Conservation (phyloP, 1,284 basidiomycete genomes). For the Moniliella sp. region DNA sequence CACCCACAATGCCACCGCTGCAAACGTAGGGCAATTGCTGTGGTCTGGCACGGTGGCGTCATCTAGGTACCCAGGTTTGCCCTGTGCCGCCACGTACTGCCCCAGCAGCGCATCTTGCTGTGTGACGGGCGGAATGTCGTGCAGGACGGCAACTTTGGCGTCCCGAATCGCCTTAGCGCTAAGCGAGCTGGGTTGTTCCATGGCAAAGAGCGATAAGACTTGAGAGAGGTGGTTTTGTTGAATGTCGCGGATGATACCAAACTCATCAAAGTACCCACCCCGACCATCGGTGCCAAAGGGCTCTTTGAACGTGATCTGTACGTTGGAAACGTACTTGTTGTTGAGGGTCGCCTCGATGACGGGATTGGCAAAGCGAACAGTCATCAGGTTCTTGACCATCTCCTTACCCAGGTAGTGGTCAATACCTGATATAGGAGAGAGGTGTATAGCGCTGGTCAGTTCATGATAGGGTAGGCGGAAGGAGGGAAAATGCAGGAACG, state of each 20-base stretch:
- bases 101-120: constrained; percentile 31
- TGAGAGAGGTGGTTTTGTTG: constrained; percentile 35
- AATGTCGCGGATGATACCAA: constrained; percentile 35
- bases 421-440: no score
- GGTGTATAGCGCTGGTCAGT: no score
- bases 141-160: constrained; percentile 33
- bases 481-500: no score
- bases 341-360: constrained; percentile 30
- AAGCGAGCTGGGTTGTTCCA: constrained; percentile 32
- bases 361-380: constrained; percentile 29
- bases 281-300: constrained; percentile 35
- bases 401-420: constrained; percentile 34
- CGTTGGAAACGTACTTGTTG: constrained; percentile 31
- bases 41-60: constrained; percentile 35
- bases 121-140: constrained; percentile 24
- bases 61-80: constrained; percentile 36
- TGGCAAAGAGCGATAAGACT: constrained; percentile 32
- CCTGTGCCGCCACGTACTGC: constrained; percentile 30
- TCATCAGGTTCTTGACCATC: constrained; percentile 32
- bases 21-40: constrained; percentile 34
- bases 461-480: no score
- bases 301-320: constrained; percentile 35
- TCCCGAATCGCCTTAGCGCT: constrained; percentile 34
- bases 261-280: constrained; percentile 36
- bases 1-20: constrained; percentile 26